phyloP scores from a whole-genome alignment of 352 stramenopile genomes.

The Phytophthora pisi region DNA sequence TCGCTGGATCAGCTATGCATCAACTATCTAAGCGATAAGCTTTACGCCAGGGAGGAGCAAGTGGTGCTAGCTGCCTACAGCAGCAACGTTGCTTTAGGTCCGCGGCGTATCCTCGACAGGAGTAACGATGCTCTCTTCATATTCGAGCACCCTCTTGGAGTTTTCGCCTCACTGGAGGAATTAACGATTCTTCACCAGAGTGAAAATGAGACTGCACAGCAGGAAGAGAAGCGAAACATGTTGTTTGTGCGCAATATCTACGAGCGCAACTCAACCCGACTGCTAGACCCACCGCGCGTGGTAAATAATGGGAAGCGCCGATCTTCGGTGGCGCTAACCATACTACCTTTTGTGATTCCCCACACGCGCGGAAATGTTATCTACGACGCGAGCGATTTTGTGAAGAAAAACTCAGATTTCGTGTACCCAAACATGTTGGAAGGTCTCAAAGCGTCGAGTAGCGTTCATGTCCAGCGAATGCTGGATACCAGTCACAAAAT shows the following conservation, averaged over 20 bases:
- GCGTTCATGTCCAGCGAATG: constrained; percentile 37
- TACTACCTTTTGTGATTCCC: constrained; percentile 52
- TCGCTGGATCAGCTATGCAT: constrained; percentile 84
- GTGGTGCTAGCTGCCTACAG: constrained; percentile 22
- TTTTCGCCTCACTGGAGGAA: constrained; percentile 77
- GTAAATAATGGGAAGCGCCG: constrained; percentile 13
- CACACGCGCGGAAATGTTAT: constrained; percentile 53
- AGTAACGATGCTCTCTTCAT: constrained; percentile 39
- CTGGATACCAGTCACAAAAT: constrained; percentile 15
- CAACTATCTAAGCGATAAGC: constrained; percentile 85
- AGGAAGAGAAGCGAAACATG: constrained; percentile 73
- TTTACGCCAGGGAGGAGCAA: constrained; percentile 56
- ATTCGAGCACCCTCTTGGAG: constrained; percentile 58
- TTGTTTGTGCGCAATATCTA: constrained; percentile 73
- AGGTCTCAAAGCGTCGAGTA: constrained; percentile 37
- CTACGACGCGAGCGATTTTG: constrained; percentile 70
- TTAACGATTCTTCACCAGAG: constrained; percentile 66
- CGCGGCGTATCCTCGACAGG: constrained; percentile 1
- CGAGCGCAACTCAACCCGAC: constrained; percentile 44
- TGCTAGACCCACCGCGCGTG: constrained; percentile 31
- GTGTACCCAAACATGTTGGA: constrained; percentile 44
- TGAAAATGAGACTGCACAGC: constrained; percentile 44
- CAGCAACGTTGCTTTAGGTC: neutral
- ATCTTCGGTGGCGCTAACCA: constrained; percentile 7
- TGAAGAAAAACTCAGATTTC: constrained; percentile 76